Base-by-base conservation (phyloP, 2,329 filamentous ascomycete genomes). In the Paraconiothyrium brasiliense region DNA sequence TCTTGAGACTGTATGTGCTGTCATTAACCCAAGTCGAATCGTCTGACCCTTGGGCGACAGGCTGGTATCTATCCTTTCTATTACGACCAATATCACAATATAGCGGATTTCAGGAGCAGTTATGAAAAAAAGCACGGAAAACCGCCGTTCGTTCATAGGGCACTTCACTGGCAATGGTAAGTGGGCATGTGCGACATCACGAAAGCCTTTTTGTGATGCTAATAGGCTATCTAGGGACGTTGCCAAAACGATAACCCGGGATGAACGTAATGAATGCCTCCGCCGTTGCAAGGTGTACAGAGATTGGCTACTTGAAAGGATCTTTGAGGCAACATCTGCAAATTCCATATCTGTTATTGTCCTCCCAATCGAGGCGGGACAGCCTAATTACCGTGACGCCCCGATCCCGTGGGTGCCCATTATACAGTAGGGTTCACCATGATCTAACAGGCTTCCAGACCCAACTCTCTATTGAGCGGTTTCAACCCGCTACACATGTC, bases 301-400 rank as follows among this genome's bases (percentile, higher is more conserved):
- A 24, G 9, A 54, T 3, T 61, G 59, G 59, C 48, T 61, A 1
- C 56, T 59, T 14, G 20, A 41, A 2, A 50, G 43, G 27, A 16
- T 61, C 30, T 61, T 61, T 41, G 16, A 61, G n/a, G 43, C 34
- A 1, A 10, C 16, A 10, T 51, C 47, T 7, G 32, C 44, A 22
- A 8, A 52, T n/a, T 37, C 13, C 9, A 58, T 54, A 13, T 44
- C 59, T 3, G 46, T 61, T 48, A 54, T 61, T 39, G 47, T 54
- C 16, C 35, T 61, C 13, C 56, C 59, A 5, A 61, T 61, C 24
- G 59, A 61, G 43, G 10, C 11, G 10, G 55, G 55, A 32, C 5
- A 37, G n/a, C 59, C 59, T 6, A 58, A 39, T 30, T 61, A 61
- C 20, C 59, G 55, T 37, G 59, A 61, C 20, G 54, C 59, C 16